Evolutionary conservation across 1,284 basidiomycete genomes (phyloP), one percentile per base, ranked within the genome.

Genomic region (Apiotrichum veenhuisii): DNA sequence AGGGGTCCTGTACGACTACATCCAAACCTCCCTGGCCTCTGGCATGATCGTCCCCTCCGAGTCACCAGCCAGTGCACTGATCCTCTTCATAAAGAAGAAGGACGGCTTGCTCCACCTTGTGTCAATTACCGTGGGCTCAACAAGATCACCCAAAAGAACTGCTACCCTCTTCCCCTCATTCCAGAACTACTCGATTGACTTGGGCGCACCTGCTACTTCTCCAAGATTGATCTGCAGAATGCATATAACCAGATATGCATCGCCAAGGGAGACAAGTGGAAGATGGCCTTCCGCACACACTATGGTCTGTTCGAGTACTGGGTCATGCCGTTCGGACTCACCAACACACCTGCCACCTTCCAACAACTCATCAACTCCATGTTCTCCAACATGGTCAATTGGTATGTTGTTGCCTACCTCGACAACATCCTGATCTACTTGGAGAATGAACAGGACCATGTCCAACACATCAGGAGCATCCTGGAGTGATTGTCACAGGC

Each of bases 41-140:
- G 74, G 72, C 0, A 68, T 70, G 50, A 72, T 77, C 25, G 14
- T 15, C 2, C 61, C 58, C 1, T 77, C 71, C 1, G 57, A 68
- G 25, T 75, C 73, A 0, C 64, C 73, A 0, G 62, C 65, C 42
- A 70, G 25, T 8, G 63, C 80, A 0, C 79, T 78, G 0, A 66
- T 82, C 41, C 71, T 83, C 1, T 82, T 83, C 58, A 73, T 80
- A 30, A 30, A 30, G n/a, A 30, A 30, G 30, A 82, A 82, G 63
- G 77, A 79, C 58, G 77, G 80, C 2, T 54, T 59, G 0, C 64
- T 79, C 0, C 64, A 0, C 70, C 80, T 0, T 79, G 78, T 52
- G 71, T 80, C 1, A 78, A 83, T 58, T 83, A 79, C 64, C 64
- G 76, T 0, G 68, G 70, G 8, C 71, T 83, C 23, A 83, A 83